These are phyloP conservation scores for Rugonectria rugulosa DNA, from an alignment of 2,329 filamentous ascomycete species.

Conservation along the genomic window DNA sequence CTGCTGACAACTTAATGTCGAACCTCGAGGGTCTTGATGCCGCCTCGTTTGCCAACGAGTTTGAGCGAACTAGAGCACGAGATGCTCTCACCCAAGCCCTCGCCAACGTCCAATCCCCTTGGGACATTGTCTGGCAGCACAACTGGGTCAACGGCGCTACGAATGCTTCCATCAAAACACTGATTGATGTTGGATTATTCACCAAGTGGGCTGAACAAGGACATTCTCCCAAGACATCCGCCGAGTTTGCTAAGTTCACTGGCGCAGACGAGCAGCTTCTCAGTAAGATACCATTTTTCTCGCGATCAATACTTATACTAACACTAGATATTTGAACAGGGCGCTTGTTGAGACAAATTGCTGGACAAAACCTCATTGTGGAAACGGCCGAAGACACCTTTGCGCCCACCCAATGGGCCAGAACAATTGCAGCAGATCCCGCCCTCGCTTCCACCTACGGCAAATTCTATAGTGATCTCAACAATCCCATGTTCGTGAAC, in stretches of 20 bases:
- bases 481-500: conserved; percentile 40
- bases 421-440: conserved; percentile 38
- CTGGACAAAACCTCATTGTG: conserved; percentile 45
- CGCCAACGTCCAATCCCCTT: conserved; percentile 45
- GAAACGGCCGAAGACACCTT: conserved; percentile 46
- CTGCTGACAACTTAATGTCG: conserved; percentile 36
- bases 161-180: conserved; percentile 45
- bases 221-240: conserved; percentile 39
- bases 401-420: conserved; percentile 43
- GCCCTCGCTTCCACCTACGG: conserved; percentile 43
- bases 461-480: conserved; percentile 44
- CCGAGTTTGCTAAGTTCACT: conserved; percentile 43
- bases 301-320: background rate
- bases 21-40: conserved; percentile 37
- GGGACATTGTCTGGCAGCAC: conserved; percentile 50
- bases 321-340: conserved; percentile 18
- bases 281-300: conserved; percentile 29
- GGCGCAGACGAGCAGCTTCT: conserved; percentile 44
- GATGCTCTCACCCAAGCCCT: conserved; percentile 44
- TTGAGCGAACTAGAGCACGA: conserved; percentile 43
- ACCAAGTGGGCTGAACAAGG: conserved; percentile 44
- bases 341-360: conserved; percentile 46
- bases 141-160: conserved; percentile 44
- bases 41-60: conserved; percentile 42
- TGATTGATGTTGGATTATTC: conserved; percentile 49